Conservation (phyloP, 352 stramenopile species). For the Pythium graminicola region DNA sequence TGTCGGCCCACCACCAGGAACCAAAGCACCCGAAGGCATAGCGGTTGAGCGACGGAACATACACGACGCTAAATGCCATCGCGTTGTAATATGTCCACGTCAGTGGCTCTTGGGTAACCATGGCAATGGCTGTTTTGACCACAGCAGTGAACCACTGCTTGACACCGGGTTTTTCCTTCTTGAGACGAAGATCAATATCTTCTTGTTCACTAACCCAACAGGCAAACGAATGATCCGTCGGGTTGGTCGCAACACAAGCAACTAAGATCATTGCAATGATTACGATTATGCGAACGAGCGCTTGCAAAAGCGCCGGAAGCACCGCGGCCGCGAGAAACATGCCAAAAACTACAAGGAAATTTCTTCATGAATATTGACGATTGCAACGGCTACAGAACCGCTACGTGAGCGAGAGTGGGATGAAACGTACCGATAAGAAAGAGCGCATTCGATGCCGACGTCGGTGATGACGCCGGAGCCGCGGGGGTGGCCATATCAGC, state of each 20-base stretch:
- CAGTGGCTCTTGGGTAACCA: constrained; percentile 56
- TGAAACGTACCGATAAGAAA: constrained; percentile 58
- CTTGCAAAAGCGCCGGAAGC: constrained; percentile 45
- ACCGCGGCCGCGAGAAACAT: constrained; percentile 68
- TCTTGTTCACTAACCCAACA: constrained; percentile 59
- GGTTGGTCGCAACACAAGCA: constrained; percentile 44
- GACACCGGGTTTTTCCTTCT: constrained; percentile 30
- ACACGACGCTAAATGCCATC: constrained; percentile 56
- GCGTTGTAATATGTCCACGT: constrained; percentile 58
- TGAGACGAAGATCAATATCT: constrained; percentile 31
- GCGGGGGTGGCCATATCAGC: constrained; percentile 11
- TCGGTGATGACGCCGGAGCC: constrained; percentile 10
- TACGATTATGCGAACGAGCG: constrained; percentile 34
- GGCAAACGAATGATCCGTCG: constrained; percentile 65
- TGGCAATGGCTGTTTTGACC: constrained; percentile 60
- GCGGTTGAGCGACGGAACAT: constrained; percentile 51
- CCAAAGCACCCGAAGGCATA: constrained; percentile 63
- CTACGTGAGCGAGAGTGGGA: background rate
- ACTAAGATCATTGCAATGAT: constrained; percentile 27
- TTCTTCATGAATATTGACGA: background rate
- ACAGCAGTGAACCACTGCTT: constrained; percentile 65
- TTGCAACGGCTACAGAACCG: background rate
- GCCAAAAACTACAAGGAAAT: constrained; percentile 34
- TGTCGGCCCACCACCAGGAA: constrained; percentile 68
- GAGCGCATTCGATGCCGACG: constrained; percentile 51